Percentiles rank a stretch among this genome's conserved stretches.
Evolutionary conservation across 305 asterid species (phyloP).

Genomic region (Ruellia speciosa): DNA sequence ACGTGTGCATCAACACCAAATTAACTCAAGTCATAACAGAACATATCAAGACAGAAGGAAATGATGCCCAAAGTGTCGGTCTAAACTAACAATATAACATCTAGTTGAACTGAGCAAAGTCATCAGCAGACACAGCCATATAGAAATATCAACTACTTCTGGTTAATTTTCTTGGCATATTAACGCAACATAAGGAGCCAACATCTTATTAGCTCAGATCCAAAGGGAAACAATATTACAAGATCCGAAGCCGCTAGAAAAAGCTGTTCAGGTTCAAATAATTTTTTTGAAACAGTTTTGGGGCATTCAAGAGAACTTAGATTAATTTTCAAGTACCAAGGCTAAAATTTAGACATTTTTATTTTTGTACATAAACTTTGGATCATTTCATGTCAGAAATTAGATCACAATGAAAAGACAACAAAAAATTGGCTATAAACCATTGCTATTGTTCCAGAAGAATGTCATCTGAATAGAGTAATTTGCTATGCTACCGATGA

Average conservation of each 20-base stretch:
- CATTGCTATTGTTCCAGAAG: neutral
- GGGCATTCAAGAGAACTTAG: slow-evolving; percentile 1
- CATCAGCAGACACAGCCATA: slow-evolving; percentile 4
- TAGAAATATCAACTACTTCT: neutral
- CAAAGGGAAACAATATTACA: neutral
- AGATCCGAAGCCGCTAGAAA: neutral
- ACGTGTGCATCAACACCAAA: slow-evolving; percentile 12
- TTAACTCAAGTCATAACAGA: slow-evolving; percentile 12
- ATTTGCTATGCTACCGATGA: slow-evolving; percentile 4
- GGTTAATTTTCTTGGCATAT: neutral
- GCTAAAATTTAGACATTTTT: neutral
- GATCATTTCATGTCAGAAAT: neutral
- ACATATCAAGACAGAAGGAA: slow-evolving; percentile 16
- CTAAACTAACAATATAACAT: slow-evolving; percentile 6
- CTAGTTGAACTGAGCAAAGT: slow-evolving; percentile 2
- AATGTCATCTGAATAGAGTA: neutral
- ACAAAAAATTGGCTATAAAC: neutral
- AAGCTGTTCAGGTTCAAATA: slow-evolving; percentile 7
- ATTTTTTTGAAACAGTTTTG: too few relatives aligned
- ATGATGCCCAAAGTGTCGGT: slow-evolving; percentile 5
- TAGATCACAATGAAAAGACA: neutral
- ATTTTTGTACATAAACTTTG: neutral
- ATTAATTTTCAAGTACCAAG: neutral
- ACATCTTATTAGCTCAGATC: neutral
- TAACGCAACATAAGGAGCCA: too few relatives aligned